Percentiles rank a stretch among this genome's conserved stretches.
These are phyloP conservation scores for Liriodendron chinense DNA, from an alignment of 164 flowering plant species.

Conservation along the genomic window DNA sequence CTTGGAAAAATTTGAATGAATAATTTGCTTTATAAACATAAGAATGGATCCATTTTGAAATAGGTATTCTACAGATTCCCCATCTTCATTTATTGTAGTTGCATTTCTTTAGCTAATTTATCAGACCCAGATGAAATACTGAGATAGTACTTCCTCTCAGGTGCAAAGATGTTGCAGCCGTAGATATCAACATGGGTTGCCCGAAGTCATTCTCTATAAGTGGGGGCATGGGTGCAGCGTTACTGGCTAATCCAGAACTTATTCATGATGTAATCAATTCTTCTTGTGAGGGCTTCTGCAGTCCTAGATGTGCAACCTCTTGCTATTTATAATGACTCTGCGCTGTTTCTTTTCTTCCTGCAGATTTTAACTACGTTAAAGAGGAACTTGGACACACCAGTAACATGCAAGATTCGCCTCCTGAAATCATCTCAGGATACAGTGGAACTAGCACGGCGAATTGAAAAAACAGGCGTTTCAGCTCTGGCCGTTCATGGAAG, in stretches of 20 bases:
- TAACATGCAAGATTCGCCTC: slow-evolving; percentile 94
- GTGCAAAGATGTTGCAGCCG: slow-evolving; percentile 86
- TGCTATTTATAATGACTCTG: background rate
- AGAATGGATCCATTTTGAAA: background rate
- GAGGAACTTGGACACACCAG: slow-evolving; percentile 70
- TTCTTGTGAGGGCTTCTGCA: background rate
- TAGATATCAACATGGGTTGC: slow-evolving; percentile 97
- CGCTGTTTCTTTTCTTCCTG: slow-evolving; percentile 7
- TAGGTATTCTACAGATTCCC: background rate
- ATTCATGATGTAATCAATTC: slow-evolving; percentile 76
- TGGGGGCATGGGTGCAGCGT: slow-evolving; percentile 99
- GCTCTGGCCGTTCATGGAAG: slow-evolving; percentile 98
- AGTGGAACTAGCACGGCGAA: slow-evolving; percentile 73
- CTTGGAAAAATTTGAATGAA: background rate
- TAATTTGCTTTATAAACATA: background rate
- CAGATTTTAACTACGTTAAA: slow-evolving; percentile 87
- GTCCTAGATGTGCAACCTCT: background rate
- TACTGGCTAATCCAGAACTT: slow-evolving; percentile 78
- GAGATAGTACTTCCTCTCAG: slow-evolving; percentile 30
- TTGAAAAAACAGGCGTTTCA: slow-evolving; percentile 90
- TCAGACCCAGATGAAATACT: background rate
- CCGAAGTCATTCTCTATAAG: slow-evolving; percentile 88
- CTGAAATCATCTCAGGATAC: slow-evolving; percentile 68
- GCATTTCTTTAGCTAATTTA: background rate
- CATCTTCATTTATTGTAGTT: background rate